These are phyloP conservation scores for Penicillium verhagenii DNA, from an alignment of 495 filamentous ascomycete genomes.

Conservation along the genomic window DNA sequence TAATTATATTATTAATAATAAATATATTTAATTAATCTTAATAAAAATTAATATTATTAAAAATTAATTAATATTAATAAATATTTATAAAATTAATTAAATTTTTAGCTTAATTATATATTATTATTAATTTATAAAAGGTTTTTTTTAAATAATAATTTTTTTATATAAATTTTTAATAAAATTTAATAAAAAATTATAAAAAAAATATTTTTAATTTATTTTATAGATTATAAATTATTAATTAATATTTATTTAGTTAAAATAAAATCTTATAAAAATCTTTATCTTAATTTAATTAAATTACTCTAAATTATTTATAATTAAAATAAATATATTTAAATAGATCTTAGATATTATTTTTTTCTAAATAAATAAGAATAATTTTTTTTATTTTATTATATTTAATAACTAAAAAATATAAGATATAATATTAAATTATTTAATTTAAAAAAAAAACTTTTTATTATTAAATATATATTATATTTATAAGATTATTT, in stretches of 20 bases:
- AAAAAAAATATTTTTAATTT: background rate
- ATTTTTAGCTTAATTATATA: background rate
- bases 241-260: background rate
- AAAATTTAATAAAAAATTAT: background rate
- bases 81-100: background rate
- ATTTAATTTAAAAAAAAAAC: background rate
- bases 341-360: background rate
- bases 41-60: background rate
- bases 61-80: background rate
- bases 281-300: background rate
- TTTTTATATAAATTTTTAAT: background rate
- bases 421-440: background rate
- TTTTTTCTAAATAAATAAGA: background rate
- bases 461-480: background rate
- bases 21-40: background rate
- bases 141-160: background rate
- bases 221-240: background rate
- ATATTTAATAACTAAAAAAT: background rate
- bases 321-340: background rate
- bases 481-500: background rate
- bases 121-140: background rate
- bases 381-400: background rate
- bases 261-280: background rate
- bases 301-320: background rate
- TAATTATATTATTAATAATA: background rate